Conservation (phyloP, 2,329 filamentous ascomycete genomes). For the Fusarium tjaetaba region DNA sequence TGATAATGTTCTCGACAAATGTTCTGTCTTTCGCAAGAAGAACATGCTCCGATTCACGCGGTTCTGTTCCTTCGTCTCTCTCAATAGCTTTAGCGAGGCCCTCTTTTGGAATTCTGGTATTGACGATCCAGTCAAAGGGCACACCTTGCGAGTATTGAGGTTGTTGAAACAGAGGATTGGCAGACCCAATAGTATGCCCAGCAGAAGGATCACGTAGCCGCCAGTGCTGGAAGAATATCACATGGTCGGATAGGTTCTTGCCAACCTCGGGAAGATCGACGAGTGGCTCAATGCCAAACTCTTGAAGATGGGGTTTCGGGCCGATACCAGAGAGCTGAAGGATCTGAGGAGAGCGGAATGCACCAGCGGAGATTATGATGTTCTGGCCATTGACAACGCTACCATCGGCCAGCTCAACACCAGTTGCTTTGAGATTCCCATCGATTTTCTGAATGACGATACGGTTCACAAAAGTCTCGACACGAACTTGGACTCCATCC, state of each 20-base stretch:
- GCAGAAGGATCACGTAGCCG: constrained; percentile 47
- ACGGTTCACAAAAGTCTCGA: constrained; percentile 38
- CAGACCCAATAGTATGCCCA: constrained; percentile 47
- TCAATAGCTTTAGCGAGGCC: constrained; percentile 46
- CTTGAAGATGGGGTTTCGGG: constrained; percentile 49
- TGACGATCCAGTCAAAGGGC: constrained; percentile 52
- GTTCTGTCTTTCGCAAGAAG: constrained; percentile 44
- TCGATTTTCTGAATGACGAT: constrained; percentile 20
- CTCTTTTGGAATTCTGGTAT: constrained; percentile 40
- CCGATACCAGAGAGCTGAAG: constrained; percentile 61
- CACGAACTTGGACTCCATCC: constrained; percentile 40
- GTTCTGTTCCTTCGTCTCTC: constrained; percentile 47
- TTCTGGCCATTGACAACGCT: constrained; percentile 42
- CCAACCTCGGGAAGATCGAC: constrained; percentile 60
- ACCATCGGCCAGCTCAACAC: constrained; percentile 44
- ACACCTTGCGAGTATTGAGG: constrained; percentile 50
- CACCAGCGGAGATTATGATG: constrained; percentile 59
- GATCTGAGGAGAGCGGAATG: constrained; percentile 58
- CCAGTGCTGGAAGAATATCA: constrained; percentile 45
- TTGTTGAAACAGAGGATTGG: constrained; percentile 48
- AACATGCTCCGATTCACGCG: constrained; percentile 45
- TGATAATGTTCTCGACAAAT: constrained; percentile 39
- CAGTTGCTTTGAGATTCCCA: constrained; percentile 31
- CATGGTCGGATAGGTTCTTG: constrained; percentile 50
- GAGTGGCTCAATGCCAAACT: constrained; percentile 50